These are phyloP conservation scores for Coemansia sp. DNA, from an alignment of 192 early-diverging fungal genomes.

Conservation along the genomic window DNA sequence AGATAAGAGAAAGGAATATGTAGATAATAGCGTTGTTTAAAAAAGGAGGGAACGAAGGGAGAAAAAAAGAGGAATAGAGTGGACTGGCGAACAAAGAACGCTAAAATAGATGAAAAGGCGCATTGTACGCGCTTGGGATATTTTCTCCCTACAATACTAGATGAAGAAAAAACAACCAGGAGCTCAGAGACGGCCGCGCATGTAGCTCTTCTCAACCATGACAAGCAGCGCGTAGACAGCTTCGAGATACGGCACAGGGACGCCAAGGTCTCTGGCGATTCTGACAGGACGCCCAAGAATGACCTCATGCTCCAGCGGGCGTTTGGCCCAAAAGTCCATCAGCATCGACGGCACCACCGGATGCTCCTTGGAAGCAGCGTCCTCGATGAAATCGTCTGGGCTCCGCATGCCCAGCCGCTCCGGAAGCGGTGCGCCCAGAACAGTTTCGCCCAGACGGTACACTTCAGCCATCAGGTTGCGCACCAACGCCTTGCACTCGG, in stretches of 20 bases:
- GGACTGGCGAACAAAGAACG: no score
- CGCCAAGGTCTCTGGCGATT: conserved; percentile 40
- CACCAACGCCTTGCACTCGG: conserved; percentile 46
- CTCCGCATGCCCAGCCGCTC: conserved; percentile 13
- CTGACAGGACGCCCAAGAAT: conserved; percentile 57
- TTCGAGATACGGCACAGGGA: conserved; percentile 52
- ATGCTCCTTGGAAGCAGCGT: conserved; percentile 15
- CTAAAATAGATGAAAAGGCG: no score
- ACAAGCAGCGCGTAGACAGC: conserved; percentile 55
- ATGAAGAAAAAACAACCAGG: neutral
- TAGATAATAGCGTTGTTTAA: no score
- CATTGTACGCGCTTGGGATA: neutral
- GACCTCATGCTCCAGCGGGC: conserved; percentile 61
- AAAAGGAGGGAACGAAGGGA: no score
- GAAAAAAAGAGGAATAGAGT: no score
- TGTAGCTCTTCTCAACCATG: conserved; percentile 44
- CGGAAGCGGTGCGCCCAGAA: conserved; percentile 38
- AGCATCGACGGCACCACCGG: conserved; percentile 61
- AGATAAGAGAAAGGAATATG: no score
- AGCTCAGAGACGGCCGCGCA: neutral
- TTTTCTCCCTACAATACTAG: neutral
- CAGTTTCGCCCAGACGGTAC: conserved; percentile 56
- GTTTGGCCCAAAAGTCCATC: conserved; percentile 54
- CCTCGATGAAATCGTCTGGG: conserved; percentile 36
- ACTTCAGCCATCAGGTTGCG: conserved; percentile 60